phyloP scores from a whole-genome alignment of 2,329 filamentous ascomycete species.

The Cladosporium sp. region DNA sequence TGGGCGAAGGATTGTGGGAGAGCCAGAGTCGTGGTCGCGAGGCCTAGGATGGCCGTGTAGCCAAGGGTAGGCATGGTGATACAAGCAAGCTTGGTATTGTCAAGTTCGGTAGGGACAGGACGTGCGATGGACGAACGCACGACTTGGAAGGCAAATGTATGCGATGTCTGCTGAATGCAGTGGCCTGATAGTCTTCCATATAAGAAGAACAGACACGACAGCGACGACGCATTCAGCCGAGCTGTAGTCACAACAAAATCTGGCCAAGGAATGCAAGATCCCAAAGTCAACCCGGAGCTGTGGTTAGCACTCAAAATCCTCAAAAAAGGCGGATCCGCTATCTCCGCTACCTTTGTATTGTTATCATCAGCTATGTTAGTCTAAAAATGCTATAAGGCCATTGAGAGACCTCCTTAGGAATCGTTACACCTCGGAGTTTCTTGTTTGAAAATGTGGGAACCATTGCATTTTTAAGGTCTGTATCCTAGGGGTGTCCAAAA shows the following conservation, averaged over 20 bases:
- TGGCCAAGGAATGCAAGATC: constrained; percentile 3
- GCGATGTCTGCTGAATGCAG: background rate
- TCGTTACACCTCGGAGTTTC: no score
- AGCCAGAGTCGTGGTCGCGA: background rate
- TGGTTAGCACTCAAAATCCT: no score
- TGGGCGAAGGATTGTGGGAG: background rate
- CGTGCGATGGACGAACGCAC: background rate
- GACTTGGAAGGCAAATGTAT: background rate
- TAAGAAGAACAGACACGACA: background rate
- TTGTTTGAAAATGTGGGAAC: no score
- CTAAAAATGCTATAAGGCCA: no score
- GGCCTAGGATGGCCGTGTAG: background rate
- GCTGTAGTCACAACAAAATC: constrained; percentile 6
- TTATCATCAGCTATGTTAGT: no score
- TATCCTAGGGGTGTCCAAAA: background rate
- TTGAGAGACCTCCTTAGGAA: no score
- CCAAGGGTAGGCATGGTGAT: background rate
- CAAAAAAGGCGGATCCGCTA: no score
- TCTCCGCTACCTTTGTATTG: no score
- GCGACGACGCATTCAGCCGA: background rate
- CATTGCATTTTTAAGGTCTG: background rate
- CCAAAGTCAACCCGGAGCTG: no score
- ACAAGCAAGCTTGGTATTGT: background rate
- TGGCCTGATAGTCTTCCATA: background rate
- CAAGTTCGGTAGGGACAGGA: constrained; percentile 6